These are phyloP conservation scores for Ophiosphaerella narmari DNA, from an alignment of 2,329 filamentous ascomycete species.

Conservation along the genomic window DNA sequence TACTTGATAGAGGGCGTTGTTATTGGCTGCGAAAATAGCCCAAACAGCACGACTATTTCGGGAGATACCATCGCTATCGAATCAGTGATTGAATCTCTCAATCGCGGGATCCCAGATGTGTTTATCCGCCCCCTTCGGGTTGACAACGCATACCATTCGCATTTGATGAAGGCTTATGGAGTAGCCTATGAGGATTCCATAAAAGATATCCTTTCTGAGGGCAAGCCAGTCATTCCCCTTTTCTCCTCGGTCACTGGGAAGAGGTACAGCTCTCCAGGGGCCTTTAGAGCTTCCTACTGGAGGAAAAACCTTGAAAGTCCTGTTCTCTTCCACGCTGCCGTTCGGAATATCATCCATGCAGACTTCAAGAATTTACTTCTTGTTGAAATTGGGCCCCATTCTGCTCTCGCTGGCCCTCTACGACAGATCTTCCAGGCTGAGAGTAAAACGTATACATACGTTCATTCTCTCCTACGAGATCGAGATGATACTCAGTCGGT, in stretches of 20 bases:
- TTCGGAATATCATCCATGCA: not conserved
- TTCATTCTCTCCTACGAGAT: not conserved
- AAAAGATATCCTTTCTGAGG: too few relatives aligned
- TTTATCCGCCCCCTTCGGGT: constrained; percentile 19
- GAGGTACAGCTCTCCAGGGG: not conserved
- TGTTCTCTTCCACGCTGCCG: constrained; percentile 3
- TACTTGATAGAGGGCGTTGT: constrained; percentile 1
- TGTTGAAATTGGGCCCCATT: constrained; percentile 12
- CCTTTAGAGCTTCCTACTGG: constrained; percentile 5
- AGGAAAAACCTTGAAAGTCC: constrained; percentile 2
- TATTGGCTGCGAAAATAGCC: constrained; percentile 22
- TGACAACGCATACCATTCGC: constrained; percentile 37
- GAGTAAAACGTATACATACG: not conserved
- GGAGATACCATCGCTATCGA: constrained; percentile 18
- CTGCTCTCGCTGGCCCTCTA: constrained; percentile 9
- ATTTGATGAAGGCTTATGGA: not conserved
- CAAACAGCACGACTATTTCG: constrained; percentile 24
- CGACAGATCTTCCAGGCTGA: constrained; percentile 29
- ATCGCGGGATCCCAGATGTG: constrained; percentile 28
- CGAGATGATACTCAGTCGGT: not conserved
- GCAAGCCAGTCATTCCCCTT: not conserved
- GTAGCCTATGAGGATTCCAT: too few relatives aligned
- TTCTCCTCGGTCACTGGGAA: constrained; percentile 1
- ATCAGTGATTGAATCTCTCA: constrained; percentile 4
- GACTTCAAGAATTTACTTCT: not conserved